Evolutionary conservation across 108 stramenopile genomes (phyloP), one percentile per base, ranked within the genome.

Genomic region (Cyclotella choctawhatcheeana): DNA sequence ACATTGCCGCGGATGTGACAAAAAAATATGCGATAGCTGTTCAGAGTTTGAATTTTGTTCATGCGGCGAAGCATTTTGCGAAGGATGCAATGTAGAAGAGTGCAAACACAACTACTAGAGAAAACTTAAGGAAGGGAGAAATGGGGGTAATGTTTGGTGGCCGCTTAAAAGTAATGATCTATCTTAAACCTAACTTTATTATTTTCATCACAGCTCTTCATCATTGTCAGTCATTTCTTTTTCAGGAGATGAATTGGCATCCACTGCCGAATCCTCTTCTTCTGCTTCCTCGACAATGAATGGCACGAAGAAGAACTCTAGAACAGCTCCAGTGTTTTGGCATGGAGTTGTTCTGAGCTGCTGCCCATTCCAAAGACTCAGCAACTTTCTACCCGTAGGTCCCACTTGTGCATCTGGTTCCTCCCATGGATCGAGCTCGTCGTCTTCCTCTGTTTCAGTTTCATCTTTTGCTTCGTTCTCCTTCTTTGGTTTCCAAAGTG

Each of bases 221-320:
- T 45, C 54, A 35, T 60, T 35, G 12, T 62, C 33, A 31, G 61
- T 40, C 12, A 31, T 21, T 18, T 52, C 47, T 20, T 44, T 12
- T 31, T 44, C 6, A 50, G 35, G 35, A 18, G 58, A 20, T 55
- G 58, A 45, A 31, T 43, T 64, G 26, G 64, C 79, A 27, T 74
- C 69, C 10, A 44, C 45, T 31, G 56, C 55, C 40, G 72, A 69
- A 5, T 89, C 84, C 55, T 89, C 88, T 14, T 84, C 84, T 21
- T 69, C 66, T 25, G 69, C 45, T 33, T 74, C 73, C 56, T 82
- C 82, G 18, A 79, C 64, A 70, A 94, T 92, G 64, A 87, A 94
- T 26, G 93, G 93, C 12, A 94, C 89, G 53, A 86, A 86, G 4
- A 80, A 73, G 81, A 85, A 94, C 60, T 94, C 84, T 33, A 94